Conservation (phyloP, 345 rosid species). For the Atalantia buxifolia region DNA sequence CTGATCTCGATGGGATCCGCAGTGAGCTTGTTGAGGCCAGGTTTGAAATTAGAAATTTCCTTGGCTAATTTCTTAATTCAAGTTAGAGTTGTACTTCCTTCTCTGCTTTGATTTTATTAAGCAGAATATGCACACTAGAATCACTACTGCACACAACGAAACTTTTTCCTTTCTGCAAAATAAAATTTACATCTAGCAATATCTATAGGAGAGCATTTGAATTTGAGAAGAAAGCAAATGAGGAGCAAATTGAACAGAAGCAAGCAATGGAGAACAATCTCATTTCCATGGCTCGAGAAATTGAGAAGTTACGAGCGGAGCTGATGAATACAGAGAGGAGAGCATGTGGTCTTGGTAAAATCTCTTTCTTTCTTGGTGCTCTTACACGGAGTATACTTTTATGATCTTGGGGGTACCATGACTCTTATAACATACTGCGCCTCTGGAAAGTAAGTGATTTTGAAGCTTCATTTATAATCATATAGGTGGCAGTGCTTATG, state of each 20-base stretch:
- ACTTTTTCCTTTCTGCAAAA: not conserved
- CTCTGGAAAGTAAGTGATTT: not conserved
- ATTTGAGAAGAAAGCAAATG: constrained; percentile 22
- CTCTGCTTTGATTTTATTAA: not conserved
- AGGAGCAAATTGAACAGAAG: constrained; percentile 21
- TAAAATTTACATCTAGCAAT: not conserved
- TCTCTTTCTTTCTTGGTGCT: not conserved
- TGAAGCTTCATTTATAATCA: not conserved
- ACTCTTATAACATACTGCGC: not conserved
- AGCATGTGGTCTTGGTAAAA: constrained; percentile 16
- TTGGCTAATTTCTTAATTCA: not conserved
- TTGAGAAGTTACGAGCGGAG: constrained; percentile 24
- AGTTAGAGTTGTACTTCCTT: not conserved
- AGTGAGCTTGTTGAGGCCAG: constrained; percentile 30
- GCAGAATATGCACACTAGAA: not conserved
- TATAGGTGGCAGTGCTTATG: constrained; percentile 18
- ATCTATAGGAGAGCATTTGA: constrained; percentile 24
- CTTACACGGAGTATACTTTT: not conserved
- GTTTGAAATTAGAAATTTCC: constrained; percentile 10
- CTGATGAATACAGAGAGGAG: constrained; percentile 15
- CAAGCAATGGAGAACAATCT: constrained; percentile 28
- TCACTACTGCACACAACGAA: not conserved
- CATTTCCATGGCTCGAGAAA: constrained; percentile 26
- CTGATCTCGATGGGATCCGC: constrained; percentile 17
- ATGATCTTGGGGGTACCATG: not conserved